These are phyloP conservation scores for Draba incana DNA, from an alignment of 345 rosid species.

Conservation along the genomic window DNA sequence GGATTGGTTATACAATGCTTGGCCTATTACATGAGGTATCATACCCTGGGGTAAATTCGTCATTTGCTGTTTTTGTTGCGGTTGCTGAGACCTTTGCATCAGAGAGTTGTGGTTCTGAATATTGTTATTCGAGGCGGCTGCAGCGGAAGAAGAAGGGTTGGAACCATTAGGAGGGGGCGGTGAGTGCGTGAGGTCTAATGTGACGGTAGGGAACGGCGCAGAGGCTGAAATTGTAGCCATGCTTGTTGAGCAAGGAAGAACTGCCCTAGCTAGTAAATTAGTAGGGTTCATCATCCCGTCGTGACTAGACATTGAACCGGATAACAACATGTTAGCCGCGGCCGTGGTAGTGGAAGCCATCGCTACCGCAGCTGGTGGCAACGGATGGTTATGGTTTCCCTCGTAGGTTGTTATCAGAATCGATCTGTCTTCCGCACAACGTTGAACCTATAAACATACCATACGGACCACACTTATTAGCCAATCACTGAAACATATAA, in stretches of 20 bases:
- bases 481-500: not conserved
- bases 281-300: conserved; percentile 88
- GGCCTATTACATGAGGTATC: conserved; percentile 69
- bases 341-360: conserved; percentile 96
- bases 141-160: conserved; percentile 46
- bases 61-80: conserved; percentile 32
- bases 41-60: conserved; percentile 28
- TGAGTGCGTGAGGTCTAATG: conserved; percentile 84
- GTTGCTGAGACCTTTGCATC: conserved; percentile 28
- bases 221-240: conserved; percentile 98
- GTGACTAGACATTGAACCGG: conserved; percentile 91
- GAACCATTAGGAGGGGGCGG: conserved; percentile 40
- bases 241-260: conserved; percentile 83
- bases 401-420: conserved; percentile 92
- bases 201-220: conserved; percentile 92
- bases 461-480: not conserved
- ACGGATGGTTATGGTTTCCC: conserved; percentile 91
- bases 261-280: conserved; percentile 80
- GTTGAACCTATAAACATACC: conserved; percentile 61
- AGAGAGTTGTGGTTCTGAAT: conserved; percentile 22
- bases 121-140: conserved; percentile 42
- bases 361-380: conserved; percentile 90
- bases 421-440: conserved; percentile 89
- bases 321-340: conserved; percentile 85
- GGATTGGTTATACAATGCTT: conserved; percentile 75